phyloP scores from a whole-genome alignment of 257 asterid species.

The Solanum piurae region DNA sequence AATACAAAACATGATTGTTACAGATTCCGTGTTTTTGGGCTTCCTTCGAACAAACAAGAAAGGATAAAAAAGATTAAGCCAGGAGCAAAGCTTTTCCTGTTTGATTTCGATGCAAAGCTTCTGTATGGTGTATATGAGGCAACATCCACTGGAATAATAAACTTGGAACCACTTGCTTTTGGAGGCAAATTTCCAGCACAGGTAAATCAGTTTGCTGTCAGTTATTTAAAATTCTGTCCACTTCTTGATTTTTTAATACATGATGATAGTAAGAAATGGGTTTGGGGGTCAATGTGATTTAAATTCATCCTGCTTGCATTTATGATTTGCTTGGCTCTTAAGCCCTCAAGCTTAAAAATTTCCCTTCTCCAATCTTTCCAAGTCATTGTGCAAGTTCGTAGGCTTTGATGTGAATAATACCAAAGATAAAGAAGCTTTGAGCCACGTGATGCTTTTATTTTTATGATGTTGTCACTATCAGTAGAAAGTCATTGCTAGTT shows the following conservation, averaged over 20 bases:
- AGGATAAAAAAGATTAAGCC: slow-evolving; percentile 45
- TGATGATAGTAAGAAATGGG: background rate
- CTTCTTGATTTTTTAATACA: background rate
- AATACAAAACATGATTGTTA: slow-evolving; percentile 56
- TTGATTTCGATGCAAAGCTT: slow-evolving; percentile 48
- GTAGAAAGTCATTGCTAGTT: background rate
- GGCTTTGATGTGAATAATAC: background rate
- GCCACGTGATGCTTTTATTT: background rate
- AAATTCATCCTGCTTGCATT: background rate
- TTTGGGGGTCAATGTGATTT: background rate
- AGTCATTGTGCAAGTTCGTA: background rate
- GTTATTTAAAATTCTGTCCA: background rate
- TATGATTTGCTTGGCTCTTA: background rate
- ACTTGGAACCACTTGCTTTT: slow-evolving; percentile 74
- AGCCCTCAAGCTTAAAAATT: background rate
- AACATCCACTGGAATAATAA: slow-evolving; percentile 41
- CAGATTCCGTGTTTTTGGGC: slow-evolving; percentile 71
- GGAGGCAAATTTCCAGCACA: slow-evolving; percentile 72
- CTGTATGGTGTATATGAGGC: slow-evolving; percentile 75
- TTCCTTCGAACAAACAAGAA: slow-evolving; percentile 35
- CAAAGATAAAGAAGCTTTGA: background rate
- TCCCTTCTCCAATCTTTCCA: background rate
- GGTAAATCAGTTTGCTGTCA: slow-evolving; percentile 20
- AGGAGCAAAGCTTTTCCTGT: slow-evolving; percentile 65
- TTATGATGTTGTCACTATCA: background rate